These are phyloP conservation scores for Leccinum subtestaceum DNA, from an alignment of 768 basidiomycete species.

Conservation along the genomic window DNA sequence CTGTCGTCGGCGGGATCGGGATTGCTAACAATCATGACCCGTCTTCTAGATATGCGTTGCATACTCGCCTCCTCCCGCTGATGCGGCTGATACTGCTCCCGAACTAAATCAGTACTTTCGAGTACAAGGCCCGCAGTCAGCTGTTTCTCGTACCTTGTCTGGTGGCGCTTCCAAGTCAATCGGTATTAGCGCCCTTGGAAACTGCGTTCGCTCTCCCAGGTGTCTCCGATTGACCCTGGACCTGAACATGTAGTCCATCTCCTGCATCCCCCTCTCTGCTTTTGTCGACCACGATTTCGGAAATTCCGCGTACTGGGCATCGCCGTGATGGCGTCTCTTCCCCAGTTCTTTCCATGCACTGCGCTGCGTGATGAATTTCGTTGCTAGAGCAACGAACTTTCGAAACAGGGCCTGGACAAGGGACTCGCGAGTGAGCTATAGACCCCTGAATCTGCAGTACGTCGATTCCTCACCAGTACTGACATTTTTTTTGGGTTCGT, in stretches of 20 bases:
- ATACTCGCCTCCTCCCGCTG: constrained; percentile 13
- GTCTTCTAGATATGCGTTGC: constrained; percentile 22
- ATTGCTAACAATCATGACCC: constrained; percentile 30
- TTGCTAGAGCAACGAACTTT: constrained; percentile 22
- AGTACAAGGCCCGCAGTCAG: background rate
- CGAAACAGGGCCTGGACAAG: constrained; percentile 22
- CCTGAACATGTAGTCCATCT: constrained; percentile 24
- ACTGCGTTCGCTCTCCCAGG: constrained; percentile 6
- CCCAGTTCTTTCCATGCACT: constrained; percentile 16
- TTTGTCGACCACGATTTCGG: constrained; percentile 27
- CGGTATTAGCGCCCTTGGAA: constrained; percentile 3
- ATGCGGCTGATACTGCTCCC: constrained; percentile 10
- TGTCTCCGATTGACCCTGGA: constrained; percentile 15
- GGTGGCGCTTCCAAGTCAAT: constrained; percentile 12
- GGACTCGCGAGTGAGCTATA: constrained; percentile 16
- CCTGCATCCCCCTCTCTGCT: constrained; percentile 25
- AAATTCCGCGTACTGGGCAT: constrained; percentile 21
- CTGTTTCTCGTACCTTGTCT: constrained; percentile 18
- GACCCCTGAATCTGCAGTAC: constrained; percentile 6
- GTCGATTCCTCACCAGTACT: constrained; percentile 28
- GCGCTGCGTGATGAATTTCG: constrained; percentile 22
- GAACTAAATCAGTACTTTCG: constrained; percentile 5
- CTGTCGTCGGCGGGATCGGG: constrained; percentile 30
- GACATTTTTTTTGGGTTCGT: constrained; percentile 25
- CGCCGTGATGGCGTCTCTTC: constrained; percentile 5